Evolutionary conservation across 2,329 filamentous ascomycete species (phyloP), one percentile per base, ranked within the genome.

Genomic region (Hypoxylon sp.): DNA sequence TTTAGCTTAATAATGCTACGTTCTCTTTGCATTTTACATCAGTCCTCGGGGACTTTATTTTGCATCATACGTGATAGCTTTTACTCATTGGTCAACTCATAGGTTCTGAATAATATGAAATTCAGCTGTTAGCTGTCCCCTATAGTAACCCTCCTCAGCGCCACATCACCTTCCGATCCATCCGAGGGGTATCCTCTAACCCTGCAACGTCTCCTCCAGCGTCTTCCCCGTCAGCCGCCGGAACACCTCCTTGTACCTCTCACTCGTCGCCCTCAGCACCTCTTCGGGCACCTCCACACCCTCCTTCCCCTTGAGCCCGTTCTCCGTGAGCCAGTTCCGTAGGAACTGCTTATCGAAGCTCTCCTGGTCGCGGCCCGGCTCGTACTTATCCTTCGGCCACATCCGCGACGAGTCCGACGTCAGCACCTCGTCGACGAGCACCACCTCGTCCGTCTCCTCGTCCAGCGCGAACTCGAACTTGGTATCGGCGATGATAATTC

Each of bases 281-380:
- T 94, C 89, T 3, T 88, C 84, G 0, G 91, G 89, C 82, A 97
- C 89, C 55, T 79, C 80, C 6, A 94, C 90, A 1, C 86, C 90
- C 24, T 89, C 82, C 79, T 91, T 91, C 1, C 90, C 91, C 81
- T 93, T 93, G 3, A 96, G 76, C 0, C 91, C 91, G 58, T 90
- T 82, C 49, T 76, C 79, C 2, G 88, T 90, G 72, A 97, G 78
- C 91, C 93, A 97, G 79, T 97, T 89, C 34, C 94, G 83, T 69
- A 97, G 77, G 72, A 85, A 89, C 80, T 94, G 91, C 84, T 97
- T 97, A 76, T 97, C 94, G 24, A 94, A 95, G 78, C 91, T 95
- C 56, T 90, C 85, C 81, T 96, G 93, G 59, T 90, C 85, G 65
- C 83, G 84, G 1, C 94, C 93, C 17, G 91, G 78, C 74, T 88